phyloP scores from a whole-genome alignment of 2,329 filamentous ascomycete species.

The Ceratocystis destructans region DNA sequence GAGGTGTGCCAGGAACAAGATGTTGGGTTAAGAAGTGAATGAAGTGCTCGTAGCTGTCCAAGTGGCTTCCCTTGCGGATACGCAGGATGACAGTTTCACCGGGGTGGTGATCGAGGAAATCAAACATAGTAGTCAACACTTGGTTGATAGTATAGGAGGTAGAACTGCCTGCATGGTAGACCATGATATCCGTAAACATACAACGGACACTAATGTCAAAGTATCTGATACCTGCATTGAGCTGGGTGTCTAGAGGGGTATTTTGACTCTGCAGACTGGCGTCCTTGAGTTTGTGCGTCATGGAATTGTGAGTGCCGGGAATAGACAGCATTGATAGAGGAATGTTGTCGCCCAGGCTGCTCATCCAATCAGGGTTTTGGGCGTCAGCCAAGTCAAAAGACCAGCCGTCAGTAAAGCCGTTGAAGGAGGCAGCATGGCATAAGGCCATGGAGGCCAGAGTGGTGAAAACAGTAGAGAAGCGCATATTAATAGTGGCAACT shows the following conservation, averaged over 20 bases:
- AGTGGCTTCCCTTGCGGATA: background rate
- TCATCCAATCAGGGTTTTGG: constrained; percentile 32
- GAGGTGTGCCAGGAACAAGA: too few relatives aligned
- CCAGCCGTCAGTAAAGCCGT: background rate
- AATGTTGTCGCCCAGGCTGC: constrained; percentile 28
- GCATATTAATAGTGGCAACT: background rate
- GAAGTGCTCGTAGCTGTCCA: too few relatives aligned
- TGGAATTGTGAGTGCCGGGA: constrained; percentile 40
- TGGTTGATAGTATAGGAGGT: constrained; percentile 33
- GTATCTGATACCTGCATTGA: constrained; percentile 35
- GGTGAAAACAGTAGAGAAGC: background rate
- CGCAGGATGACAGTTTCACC: background rate
- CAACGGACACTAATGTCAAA: constrained; percentile 36
- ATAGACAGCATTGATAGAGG: constrained; percentile 34
- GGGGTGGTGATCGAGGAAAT: constrained; percentile 28
- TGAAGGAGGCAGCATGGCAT: background rate
- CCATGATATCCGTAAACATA: constrained; percentile 30
- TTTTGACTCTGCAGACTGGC: too few relatives aligned
- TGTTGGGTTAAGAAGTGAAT: too few relatives aligned
- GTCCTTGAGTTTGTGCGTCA: constrained; percentile 35
- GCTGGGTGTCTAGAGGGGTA: constrained; percentile 29
- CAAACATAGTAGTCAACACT: constrained; percentile 31
- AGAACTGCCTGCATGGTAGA: constrained; percentile 34
- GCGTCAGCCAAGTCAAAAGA: constrained; percentile 31
- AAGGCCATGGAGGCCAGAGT: background rate